Conservation (phyloP, 768 basidiomycete species). For the Termitomyces sp. region DNA sequence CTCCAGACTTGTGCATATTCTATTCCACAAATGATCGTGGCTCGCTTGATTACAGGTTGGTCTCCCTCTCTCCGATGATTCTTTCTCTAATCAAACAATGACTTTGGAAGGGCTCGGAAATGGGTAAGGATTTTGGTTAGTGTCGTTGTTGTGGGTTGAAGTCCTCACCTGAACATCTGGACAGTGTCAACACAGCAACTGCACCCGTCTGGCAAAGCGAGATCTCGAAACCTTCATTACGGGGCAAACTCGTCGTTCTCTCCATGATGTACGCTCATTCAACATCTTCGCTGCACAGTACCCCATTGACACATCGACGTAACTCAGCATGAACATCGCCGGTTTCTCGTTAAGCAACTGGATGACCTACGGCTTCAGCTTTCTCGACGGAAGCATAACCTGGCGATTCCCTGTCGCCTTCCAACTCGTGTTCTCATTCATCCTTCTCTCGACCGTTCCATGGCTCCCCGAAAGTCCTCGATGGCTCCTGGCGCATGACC, state of each 20-base stretch:
- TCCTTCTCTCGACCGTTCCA: constrained; percentile 41
- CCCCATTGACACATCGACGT: neutral
- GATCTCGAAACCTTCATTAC: constrained; percentile 43
- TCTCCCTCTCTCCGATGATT: neutral
- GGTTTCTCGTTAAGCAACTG: constrained; percentile 50
- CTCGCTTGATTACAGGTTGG: constrained; percentile 42
- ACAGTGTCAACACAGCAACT: constrained; percentile 44
- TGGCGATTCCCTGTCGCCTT: constrained; percentile 53
- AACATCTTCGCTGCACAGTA: neutral
- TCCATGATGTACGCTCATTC: constrained; percentile 41
- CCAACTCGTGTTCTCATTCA: constrained; percentile 42
- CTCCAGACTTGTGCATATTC: constrained; percentile 44
- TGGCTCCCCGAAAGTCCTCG: constrained; percentile 49
- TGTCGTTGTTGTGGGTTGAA: neutral
- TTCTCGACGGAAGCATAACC: constrained; percentile 35
- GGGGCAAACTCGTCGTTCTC: constrained; percentile 47
- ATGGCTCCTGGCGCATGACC: constrained; percentile 46
- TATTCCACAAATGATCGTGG: constrained; percentile 46
- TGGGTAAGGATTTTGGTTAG: constrained; percentile 27
- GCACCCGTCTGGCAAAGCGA: constrained; percentile 53
- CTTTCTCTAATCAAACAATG: neutral
- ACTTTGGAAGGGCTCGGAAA: constrained; percentile 36
- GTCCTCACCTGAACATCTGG: neutral
- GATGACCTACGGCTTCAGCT: constrained; percentile 53
- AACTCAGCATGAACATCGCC: constrained; percentile 41